Percentiles rank a stretch among this genome's conserved stretches.
phyloP scores from a whole-genome alignment of 2,329 filamentous ascomycete genomes.

The Pestalotiopsis sp. region DNA sequence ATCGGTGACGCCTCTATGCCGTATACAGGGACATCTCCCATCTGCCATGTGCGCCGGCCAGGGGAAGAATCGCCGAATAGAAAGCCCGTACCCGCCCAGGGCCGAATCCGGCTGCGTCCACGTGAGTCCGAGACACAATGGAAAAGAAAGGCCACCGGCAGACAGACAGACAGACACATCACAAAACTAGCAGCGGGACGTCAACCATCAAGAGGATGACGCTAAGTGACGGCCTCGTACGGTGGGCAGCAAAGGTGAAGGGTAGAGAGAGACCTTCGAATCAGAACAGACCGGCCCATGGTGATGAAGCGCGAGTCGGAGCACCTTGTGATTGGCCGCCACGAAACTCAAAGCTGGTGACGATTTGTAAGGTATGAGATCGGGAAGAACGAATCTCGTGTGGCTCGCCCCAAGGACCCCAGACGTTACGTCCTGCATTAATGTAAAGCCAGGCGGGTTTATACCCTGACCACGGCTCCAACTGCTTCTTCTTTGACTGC shows the following conservation, averaged over 20 bases:
- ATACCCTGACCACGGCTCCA: neutral
- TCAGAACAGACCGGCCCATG: neutral
- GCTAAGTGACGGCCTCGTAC: neutral
- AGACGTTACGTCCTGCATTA: constrained; percentile 17
- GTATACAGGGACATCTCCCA: neutral
- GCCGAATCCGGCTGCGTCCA: constrained; percentile 11
- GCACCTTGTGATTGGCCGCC: constrained; percentile 12
- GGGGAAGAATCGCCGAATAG: constrained; percentile 5
- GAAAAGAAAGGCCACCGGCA: neutral
- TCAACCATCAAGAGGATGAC: neutral
- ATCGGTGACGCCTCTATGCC: constrained; percentile 10
- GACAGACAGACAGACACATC: neutral
- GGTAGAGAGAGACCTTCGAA: neutral
- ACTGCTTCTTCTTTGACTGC: neutral
- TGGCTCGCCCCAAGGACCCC: constrained; percentile 5
- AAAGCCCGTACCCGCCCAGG: constrained; percentile 14
- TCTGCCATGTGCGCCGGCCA: constrained; percentile 4
- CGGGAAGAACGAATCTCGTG: constrained; percentile 1
- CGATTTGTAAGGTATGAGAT: neutral
- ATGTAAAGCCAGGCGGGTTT: neutral
- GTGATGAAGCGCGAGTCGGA: constrained; percentile 1
- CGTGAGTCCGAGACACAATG: constrained; percentile 15
- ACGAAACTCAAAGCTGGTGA: constrained; percentile 13
- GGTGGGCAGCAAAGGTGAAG: neutral
- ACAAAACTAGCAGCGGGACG: neutral